These are phyloP conservation scores for Leishmania guyanensis DNA, from an alignment of 208 protist species.

Conservation along the genomic window DNA sequence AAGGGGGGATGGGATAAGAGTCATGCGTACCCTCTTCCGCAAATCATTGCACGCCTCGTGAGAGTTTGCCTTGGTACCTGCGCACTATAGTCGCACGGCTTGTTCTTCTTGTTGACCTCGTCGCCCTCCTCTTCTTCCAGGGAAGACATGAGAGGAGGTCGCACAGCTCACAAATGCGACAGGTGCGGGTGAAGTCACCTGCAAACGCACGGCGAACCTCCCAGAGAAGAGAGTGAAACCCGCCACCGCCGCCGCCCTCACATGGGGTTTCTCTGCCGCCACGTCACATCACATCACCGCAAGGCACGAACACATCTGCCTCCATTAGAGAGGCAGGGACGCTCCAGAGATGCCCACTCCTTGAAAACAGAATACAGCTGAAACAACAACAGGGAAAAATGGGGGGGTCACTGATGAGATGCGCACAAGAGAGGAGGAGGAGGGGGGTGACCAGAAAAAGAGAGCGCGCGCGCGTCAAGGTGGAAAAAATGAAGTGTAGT, in stretches of 20 bases:
- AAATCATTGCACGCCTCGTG: neutral
- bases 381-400: neutral
- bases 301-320: constrained; percentile 11
- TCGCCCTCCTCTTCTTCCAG: neutral
- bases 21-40: neutral
- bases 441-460: neutral
- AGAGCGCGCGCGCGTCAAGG: neutral
- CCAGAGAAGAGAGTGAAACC: neutral
- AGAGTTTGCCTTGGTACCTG: neutral
- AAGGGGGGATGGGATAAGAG: neutral
- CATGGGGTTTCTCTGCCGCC: neutral
- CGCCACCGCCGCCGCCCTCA: neutral
- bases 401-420: too few species aligned
- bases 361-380: neutral
- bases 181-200: neutral
- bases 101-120: neutral
- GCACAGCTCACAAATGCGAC: neutral
- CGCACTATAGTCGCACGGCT: neutral
- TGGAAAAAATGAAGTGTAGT: neutral
- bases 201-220: neutral
- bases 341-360: neutral
- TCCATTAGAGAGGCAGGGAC: constrained; percentile 9
- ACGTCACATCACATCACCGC: neutral
- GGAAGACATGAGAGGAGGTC: neutral
- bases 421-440: neutral